phyloP scores from a whole-genome alignment of 164 flowering plant species.

The Sedum album region DNA sequence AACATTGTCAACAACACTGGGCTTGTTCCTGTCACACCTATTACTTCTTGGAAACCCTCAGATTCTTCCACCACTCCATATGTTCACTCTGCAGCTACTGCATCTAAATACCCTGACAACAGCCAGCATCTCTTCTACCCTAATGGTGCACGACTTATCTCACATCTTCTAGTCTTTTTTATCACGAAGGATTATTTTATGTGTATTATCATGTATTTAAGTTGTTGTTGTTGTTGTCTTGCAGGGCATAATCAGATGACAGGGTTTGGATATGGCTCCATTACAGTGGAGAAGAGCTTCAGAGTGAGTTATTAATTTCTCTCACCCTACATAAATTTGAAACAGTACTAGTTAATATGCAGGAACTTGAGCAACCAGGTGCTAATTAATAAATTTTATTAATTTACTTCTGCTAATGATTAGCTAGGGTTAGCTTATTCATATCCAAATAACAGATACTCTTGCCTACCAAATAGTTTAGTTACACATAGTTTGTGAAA shows the following conservation, averaged over 20 bases:
- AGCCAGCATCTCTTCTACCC: background rate
- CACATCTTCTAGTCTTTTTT: conserved; percentile 19
- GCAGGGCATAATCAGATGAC: conserved; percentile 42
- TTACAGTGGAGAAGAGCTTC: conserved; percentile 62
- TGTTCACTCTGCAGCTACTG: background rate
- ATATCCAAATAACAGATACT: background rate
- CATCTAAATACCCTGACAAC: background rate
- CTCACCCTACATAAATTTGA: background rate
- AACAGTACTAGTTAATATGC: too few species aligned
- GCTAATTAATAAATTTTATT: too few species aligned
- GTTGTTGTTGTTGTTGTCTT: conserved; percentile 20
- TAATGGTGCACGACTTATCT: background rate
- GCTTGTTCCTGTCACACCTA: background rate
- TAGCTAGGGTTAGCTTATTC: background rate
- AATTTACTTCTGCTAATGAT: too few species aligned
- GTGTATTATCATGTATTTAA: conserved; percentile 19
- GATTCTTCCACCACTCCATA: background rate
- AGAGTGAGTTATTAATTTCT: conserved; percentile 35
- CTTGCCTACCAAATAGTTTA: background rate
- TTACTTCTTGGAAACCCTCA: background rate
- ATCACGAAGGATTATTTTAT: background rate
- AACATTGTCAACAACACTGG: background rate
- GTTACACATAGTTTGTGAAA: background rate
- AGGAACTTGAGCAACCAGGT: too few species aligned
- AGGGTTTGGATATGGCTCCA: conserved; percentile 52